A percentile compares a stretch with the other conserved stretches of the same genome.
Conservation (phyloP, 169 alveolate species). For the Fabrea salina region DNA sequence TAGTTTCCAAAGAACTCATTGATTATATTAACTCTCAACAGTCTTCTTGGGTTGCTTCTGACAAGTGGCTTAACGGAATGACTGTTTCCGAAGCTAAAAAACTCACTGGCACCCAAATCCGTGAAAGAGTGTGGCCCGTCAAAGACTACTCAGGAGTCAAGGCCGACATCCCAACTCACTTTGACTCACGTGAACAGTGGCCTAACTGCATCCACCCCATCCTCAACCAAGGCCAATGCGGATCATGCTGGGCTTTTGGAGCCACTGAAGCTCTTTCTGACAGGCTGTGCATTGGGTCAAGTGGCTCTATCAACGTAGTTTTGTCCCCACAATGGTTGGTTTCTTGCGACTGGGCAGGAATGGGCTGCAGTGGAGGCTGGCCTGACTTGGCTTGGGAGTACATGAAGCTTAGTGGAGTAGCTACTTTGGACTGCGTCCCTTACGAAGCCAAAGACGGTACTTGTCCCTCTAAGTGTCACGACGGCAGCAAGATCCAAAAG, state of each 20-base stretch:
- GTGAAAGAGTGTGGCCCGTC: not conserved
- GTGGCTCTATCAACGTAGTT: slow-evolving; percentile 15
- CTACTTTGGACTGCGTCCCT: slow-evolving; percentile 4
- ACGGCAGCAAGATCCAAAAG: not conserved
- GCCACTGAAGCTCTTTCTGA: slow-evolving; percentile 83
- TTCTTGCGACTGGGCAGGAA: slow-evolving; percentile 56
- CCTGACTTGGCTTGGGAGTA: slow-evolving; percentile 64
- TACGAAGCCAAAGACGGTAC: not conserved
- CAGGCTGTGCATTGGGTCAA: slow-evolving; percentile 60
- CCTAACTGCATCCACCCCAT: slow-evolving; percentile 50
- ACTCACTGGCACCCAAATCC: slow-evolving; percentile 28
- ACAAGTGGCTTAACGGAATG: slow-evolving; percentile 20
- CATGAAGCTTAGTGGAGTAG: slow-evolving; percentile 34
- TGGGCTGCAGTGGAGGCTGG: slow-evolving; percentile 80
- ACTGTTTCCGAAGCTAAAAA: slow-evolving; percentile 9
- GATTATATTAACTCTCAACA: not conserved
- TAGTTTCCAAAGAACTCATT: slow-evolving; percentile 7
- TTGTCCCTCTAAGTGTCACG: not conserved
- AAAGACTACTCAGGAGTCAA: not conserved
- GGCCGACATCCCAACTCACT: slow-evolving; percentile 34
- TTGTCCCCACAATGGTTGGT: slow-evolving; percentile 66
- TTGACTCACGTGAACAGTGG: slow-evolving; percentile 66
- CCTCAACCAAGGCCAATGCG: slow-evolving; percentile 79
- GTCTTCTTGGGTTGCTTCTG: slow-evolving; percentile 3
- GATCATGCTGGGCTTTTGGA: slow-evolving; percentile 89